Base-by-base conservation (phyloP, 345 rosid genomes). In the Ceriops tagal region DNA sequence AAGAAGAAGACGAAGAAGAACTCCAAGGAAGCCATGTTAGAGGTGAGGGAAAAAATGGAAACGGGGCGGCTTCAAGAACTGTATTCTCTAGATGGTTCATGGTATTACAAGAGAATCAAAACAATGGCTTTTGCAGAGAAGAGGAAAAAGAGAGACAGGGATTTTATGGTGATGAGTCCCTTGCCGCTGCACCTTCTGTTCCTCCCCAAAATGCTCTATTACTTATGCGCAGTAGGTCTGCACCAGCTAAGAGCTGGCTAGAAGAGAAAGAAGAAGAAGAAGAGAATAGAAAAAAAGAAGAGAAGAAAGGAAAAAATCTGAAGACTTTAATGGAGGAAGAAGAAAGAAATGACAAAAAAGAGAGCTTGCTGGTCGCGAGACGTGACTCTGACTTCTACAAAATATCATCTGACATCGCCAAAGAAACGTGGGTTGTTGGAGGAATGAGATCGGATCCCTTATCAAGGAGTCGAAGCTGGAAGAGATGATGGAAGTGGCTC, bases 381-480 rank as follows among this genome's bases (percentile, higher is more conserved):
- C 83, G 83, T 71, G 92, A 87, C 71, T 75, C 87, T 2, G 90
- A 87, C 32, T 88, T 77, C 74, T 78, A 84, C 82, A 81, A 76
- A 66, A 76, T 88, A 56, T 87, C 95, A 62, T 24, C 89, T 53
- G 98, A 92, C 19, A 80, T 90, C 13, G 92, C 87, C 1, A 80
- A 83, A 65, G 96, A 92, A 66, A 92, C 96, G 70, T 90, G 98
- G 98, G 76, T 92, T 74, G 88, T 85, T 46, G 90, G 87, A 55
- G 92, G 87, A 62, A 75, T 72, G 30, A 83, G 47, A 69, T 43
- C 49, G 16, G 91, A 88, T 78, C 77, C 75, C 37, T 66, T 88
- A 37, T 80, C 84, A 62, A 87, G 88, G 68, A 86, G 96, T 77
- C 81, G 86, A 75, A 92, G 98, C 69, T 88, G 85, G 82, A 92